Base-by-base conservation (phyloP, 495 filamentous ascomycete genomes). In the Staphylotrichum longicolle region DNA sequence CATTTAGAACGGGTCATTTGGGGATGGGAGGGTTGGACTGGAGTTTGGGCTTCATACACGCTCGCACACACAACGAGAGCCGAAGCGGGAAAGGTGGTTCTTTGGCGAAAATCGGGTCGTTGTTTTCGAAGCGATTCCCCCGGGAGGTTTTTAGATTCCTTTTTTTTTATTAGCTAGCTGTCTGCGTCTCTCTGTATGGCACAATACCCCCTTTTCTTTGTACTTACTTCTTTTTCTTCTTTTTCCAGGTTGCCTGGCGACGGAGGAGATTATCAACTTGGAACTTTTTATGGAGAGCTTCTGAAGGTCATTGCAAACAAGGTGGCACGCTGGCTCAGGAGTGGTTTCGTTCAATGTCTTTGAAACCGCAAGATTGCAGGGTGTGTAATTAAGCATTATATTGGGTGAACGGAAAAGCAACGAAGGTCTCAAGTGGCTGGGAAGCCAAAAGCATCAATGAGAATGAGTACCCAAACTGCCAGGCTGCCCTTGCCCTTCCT, bases 141-240 rank as follows among this genome's bases (percentile, higher is more conserved):
- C 14, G 9, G 52, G 52, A 27, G 15, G 33, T 7, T 50, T 10
- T 3, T 20, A 54, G 2, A n/a, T 4, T 49, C 20, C 15, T 48
- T 9, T 44, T 34, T 15, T 7, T 32, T 27, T 32, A 5, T 48
- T 41, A 54, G 42, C 9, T 11, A 30, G n/a, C 45, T 40, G n/a
- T 40, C 5, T 15, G 6, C 41, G 32, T 4, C 27, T 33, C n/a
- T 30, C 34, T 11, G 14, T 41, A 42, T 42, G 15, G 37, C 9
- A 55, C 46, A 51, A 59, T 59, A 59, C 57, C 57, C 57, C 30
- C 34, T 11, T n/a, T 55, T 39, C n/a, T n/a, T 51, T 42, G 20
- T 27, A 27, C 20, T 27, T 27, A 27, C 20, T 57, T 45, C 27
- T 52, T 50, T 57, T 30, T 45, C 14, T 27, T 27, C 20, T 27